Evolutionary conservation across 306 rosid genomes (phyloP).

Genomic region (Lablab purpureus): DNA sequence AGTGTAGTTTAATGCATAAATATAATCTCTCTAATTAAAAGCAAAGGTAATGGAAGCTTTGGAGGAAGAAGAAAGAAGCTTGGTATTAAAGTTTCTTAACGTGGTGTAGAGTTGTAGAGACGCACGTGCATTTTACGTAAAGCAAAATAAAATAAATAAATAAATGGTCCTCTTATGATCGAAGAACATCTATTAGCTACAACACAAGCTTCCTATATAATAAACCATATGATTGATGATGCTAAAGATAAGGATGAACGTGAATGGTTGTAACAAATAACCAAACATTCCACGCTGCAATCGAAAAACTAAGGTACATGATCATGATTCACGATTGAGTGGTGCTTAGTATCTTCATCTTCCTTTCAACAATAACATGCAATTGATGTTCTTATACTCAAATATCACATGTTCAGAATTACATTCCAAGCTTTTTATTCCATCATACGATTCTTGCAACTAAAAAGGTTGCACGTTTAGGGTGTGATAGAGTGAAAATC

Average conservation of each 20-base stretch:
- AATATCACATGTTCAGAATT: constrained; percentile 30
- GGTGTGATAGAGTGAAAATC: constrained; percentile 21
- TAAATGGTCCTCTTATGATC: constrained; percentile 54
- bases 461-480: neutral
- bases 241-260: constrained; percentile 4
- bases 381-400: constrained; percentile 24
- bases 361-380: constrained; percentile 1
- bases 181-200: constrained; percentile 42
- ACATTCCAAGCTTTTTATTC: neutral
- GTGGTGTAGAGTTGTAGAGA: constrained; percentile 19
- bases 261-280: constrained; percentile 2
- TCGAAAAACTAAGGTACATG: neutral
- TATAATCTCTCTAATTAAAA: neutral
- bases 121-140: constrained; percentile 64
- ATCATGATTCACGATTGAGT: neutral
- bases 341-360: constrained; percentile 7
- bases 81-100: constrained; percentile 50
- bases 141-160: constrained; percentile 42
- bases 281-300: constrained; percentile 2
- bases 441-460: neutral
- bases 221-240: neutral
- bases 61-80: constrained; percentile 42
- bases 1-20: neutral
- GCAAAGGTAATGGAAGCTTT: no score
- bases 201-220: constrained; percentile 36